phyloP scores from a whole-genome alignment of 805 yeast genomes.

The Cyberlindnera galapagoensis region DNA sequence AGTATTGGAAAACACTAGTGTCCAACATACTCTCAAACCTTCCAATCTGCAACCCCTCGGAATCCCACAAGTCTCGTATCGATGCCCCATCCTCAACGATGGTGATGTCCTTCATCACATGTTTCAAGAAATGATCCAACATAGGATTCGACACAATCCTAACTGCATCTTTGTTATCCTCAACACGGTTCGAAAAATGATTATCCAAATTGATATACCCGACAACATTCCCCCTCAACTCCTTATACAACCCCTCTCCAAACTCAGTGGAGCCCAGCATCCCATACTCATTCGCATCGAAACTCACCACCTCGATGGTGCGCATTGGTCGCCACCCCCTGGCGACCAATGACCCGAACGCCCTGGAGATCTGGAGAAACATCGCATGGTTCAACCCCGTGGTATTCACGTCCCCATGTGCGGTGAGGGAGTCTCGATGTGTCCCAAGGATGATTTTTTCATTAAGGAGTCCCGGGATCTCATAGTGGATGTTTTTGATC shows the following conservation, averaged over 20 bases:
- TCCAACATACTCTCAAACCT: too few relatives aligned
- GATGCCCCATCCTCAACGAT: too few relatives aligned
- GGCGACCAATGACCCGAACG: slow-evolving; percentile 36
- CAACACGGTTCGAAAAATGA: too few relatives aligned
- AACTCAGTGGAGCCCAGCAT: slow-evolving; percentile 73
- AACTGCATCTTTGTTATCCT: slow-evolving; percentile 46
- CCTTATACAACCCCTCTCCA: slow-evolving; percentile 51
- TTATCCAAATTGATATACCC: slow-evolving; percentile 46
- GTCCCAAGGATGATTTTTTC: slow-evolving; percentile 51
- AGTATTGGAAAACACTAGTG: slow-evolving; percentile 59
- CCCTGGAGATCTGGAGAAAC: slow-evolving; percentile 46
- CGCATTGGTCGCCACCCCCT: slow-evolving; percentile 68
- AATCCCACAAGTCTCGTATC: too few relatives aligned
- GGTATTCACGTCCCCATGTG: slow-evolving; percentile 43
- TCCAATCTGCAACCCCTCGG: too few relatives aligned
- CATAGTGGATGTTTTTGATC: slow-evolving; percentile 42
- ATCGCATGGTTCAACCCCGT: slow-evolving; percentile 45
- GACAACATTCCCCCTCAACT: slow-evolving; percentile 43
- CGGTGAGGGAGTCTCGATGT: slow-evolving; percentile 45
- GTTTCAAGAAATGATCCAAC: slow-evolving; percentile 36
- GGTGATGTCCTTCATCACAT: slow-evolving; percentile 42
- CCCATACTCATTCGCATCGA: slow-evolving; percentile 81
- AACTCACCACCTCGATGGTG: slow-evolving; percentile 62
- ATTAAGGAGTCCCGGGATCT: slow-evolving; percentile 51
- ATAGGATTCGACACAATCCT: slow-evolving; percentile 50